These are phyloP conservation scores for Clitopilus passeckerianus DNA, from an alignment of 768 basidiomycete genomes.

Conservation along the genomic window DNA sequence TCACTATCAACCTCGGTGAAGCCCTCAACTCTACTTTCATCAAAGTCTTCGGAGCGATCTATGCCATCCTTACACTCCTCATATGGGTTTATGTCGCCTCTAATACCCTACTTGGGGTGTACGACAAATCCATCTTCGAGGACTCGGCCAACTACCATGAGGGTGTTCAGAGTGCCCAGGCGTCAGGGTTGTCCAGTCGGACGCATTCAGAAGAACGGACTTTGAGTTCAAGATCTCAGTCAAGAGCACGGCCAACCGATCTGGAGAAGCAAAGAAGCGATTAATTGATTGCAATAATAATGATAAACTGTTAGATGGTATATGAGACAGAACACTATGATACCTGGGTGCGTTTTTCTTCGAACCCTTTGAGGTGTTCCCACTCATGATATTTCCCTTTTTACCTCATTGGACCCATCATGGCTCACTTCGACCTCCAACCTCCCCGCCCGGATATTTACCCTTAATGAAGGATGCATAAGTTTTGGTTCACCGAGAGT, in stretches of 20 bases:
- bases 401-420: neutral
- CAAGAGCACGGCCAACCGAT: neutral
- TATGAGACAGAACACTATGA: neutral
- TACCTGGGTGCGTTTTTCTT: neutral
- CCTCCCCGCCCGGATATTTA: slow-evolving; percentile 30
- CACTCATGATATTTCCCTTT: neutral
- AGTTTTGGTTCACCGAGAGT: slow-evolving; percentile 25
- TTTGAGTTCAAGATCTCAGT: neutral
- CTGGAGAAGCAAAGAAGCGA: neutral
- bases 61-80: slow-evolving; percentile 42
- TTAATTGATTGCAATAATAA: neutral
- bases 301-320: neutral
- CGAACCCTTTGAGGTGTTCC: neutral
- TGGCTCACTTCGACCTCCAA: slow-evolving; percentile 6
- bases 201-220: neutral
- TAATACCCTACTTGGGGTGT: slow-evolving; percentile 28
- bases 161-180: neutral
- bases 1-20: slow-evolving; percentile 47
- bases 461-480: slow-evolving; percentile 30
- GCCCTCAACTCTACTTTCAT: slow-evolving; percentile 52
- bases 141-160: neutral
- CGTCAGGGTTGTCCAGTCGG: neutral
- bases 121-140: slow-evolving; percentile 6
- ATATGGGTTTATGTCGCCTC: slow-evolving; percentile 47
- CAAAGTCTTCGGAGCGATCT: slow-evolving; percentile 52